A percentile compares a stretch with the other conserved stretches of the same genome.
phyloP scores from a whole-genome alignment of 1,284 basidiomycete genomes.

The Gymnopus androsaceus region DNA sequence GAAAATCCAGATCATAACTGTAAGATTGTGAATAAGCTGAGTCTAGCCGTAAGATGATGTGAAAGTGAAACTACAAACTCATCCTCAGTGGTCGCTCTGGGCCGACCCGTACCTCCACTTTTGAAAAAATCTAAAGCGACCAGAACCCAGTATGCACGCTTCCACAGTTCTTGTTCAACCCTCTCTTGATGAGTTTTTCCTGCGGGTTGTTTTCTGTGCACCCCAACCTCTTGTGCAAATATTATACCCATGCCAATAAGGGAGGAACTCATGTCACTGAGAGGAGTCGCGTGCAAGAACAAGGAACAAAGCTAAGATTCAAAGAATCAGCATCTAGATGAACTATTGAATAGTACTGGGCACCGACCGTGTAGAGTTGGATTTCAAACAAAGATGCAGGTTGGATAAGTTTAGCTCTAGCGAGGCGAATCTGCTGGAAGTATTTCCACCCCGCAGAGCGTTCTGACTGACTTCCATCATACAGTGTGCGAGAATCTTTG shows the following conservation, averaged over 20 bases:
- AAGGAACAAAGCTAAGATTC: conserved; percentile 10
- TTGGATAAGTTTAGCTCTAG: conserved; percentile 45
- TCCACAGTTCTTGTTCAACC: conserved; percentile 48
- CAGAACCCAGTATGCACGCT: conserved; percentile 77
- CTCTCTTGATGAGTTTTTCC: conserved; percentile 30
- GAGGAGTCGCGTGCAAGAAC: conserved; percentile 28
- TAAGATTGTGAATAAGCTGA: too few relatives aligned
- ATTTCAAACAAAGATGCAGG: conserved; percentile 57
- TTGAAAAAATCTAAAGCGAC: background rate
- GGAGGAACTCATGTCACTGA: conserved; percentile 63
- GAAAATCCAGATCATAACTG: too few relatives aligned
- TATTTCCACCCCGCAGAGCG: conserved; percentile 65
- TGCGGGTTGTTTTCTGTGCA: conserved; percentile 45
- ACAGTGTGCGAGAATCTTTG: conserved; percentile 56
- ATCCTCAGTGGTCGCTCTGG: background rate
- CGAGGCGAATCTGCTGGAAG: conserved; percentile 50
- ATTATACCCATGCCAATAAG: conserved; percentile 66
- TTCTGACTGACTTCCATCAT: conserved; percentile 31
- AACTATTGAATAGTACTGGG: background rate
- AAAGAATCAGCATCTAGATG: background rate
- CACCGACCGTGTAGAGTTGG: conserved; percentile 41
- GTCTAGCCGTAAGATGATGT: background rate
- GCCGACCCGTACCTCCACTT: background rate
- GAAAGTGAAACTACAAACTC: background rate
- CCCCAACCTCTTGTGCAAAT: conserved; percentile 67